Percentiles rank a stretch among this genome's conserved stretches.
phyloP scores from a whole-genome alignment of 139 green algal species.

The Micractinium conductrix region DNA sequence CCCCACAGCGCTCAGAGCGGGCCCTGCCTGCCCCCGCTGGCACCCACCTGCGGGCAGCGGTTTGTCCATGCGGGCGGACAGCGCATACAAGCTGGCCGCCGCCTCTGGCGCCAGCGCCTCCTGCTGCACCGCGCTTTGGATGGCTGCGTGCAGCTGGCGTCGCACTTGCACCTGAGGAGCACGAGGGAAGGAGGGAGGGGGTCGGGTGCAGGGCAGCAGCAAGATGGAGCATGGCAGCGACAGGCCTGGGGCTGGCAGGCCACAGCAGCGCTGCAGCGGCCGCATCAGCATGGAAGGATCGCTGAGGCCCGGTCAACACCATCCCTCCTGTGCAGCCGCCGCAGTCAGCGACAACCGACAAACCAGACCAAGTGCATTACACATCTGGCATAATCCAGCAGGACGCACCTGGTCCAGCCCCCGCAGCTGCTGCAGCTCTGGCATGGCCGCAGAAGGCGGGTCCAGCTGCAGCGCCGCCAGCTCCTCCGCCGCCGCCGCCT shows the following conservation, averaged over 20 bases:
- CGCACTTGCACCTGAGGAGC: conserved; percentile 3
- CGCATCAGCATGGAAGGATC: too few relatives aligned
- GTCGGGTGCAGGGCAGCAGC: too few relatives aligned
- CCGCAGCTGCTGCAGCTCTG: conserved; percentile 31
- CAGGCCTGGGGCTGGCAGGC: too few relatives aligned
- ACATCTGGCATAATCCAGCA: too few relatives aligned
- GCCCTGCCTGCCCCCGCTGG: too few relatives aligned
- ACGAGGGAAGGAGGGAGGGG: too few relatives aligned
- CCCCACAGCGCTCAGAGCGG: not conserved
- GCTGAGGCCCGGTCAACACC: too few relatives aligned
- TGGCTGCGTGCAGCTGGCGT: not conserved
- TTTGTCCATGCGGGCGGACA: conserved; percentile 55
- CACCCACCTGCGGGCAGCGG: conserved; percentile 45
- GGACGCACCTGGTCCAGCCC: conserved; percentile 37
- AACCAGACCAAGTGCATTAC: too few relatives aligned
- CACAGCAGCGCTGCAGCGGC: too few relatives aligned
- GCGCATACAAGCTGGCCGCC: conserved; percentile 52
- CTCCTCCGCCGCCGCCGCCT: not conserved
- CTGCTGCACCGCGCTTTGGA: not conserved
- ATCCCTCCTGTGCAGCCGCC: too few relatives aligned
- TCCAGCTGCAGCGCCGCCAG: conserved; percentile 13
- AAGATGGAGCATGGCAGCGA: too few relatives aligned
- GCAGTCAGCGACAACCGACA: too few relatives aligned
- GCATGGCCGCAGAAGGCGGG: conserved; percentile 26
- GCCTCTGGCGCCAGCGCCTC: not conserved